Conservation (phyloP, 2,329 filamentous ascomycete genomes). For the Xylariaceae sp. region DNA sequence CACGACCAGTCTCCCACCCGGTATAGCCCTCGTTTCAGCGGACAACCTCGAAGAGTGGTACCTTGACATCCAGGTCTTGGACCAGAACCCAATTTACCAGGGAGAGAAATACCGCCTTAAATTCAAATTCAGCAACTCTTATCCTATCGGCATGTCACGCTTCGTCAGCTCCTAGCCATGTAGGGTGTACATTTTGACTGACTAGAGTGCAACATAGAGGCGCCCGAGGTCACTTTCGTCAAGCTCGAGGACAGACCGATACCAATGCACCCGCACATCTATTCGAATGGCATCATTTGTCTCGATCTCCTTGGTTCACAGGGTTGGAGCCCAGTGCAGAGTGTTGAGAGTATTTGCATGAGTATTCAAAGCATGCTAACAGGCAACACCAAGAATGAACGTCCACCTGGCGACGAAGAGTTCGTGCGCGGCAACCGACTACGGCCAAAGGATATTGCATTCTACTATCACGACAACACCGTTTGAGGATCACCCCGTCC, state of each 20-base stretch:
- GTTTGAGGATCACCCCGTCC: slow-evolving; percentile 44
- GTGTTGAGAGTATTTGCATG: slow-evolving; percentile 95
- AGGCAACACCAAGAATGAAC: slow-evolving; percentile 86
- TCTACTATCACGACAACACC: slow-evolving; percentile 88
- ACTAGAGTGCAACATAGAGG: slow-evolving; percentile 55
- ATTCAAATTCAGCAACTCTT: slow-evolving; percentile 78
- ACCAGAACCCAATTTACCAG: slow-evolving; percentile 83
- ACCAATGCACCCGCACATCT: slow-evolving; percentile 95
- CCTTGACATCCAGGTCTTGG: slow-evolving; percentile 87
- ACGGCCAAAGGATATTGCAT: slow-evolving; percentile 84
- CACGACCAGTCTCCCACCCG: slow-evolving; percentile 56
- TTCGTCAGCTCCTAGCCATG: neutral
- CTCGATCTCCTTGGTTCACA: slow-evolving; percentile 84
- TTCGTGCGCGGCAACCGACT: slow-evolving; percentile 80
- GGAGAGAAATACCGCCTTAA: slow-evolving; percentile 79
- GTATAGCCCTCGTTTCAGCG: slow-evolving; percentile 75
- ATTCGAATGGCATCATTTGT: slow-evolving; percentile 98
- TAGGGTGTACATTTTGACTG: neutral
- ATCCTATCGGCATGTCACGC: slow-evolving; percentile 74
- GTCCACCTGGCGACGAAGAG: slow-evolving; percentile 84
- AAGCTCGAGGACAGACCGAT: slow-evolving; percentile 64
- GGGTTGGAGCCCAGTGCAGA: slow-evolving; percentile 96
- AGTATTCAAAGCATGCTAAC: slow-evolving; percentile 98
- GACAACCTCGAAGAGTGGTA: slow-evolving; percentile 87
- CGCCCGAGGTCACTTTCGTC: slow-evolving; percentile 90